Conservation (phyloP, 768 basidiomycete genomes). For the Chalciporus sphaerocephalus region DNA sequence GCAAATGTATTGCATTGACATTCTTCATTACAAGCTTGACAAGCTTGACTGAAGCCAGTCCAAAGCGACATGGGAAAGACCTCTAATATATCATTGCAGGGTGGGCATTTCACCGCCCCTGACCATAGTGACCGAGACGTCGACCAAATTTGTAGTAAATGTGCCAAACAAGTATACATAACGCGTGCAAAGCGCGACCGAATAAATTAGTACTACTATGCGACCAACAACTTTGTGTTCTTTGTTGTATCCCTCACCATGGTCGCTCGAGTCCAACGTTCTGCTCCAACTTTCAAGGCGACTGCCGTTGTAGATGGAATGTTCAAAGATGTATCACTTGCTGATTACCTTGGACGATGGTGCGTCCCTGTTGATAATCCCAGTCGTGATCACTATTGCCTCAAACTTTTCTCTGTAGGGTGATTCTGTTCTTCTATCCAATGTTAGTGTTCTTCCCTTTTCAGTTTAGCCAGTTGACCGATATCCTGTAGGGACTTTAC, state of each 20-base stretch:
- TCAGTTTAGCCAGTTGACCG: neutral
- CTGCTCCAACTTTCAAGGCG: constrained; percentile 77
- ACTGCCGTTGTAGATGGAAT: constrained; percentile 70
- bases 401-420: constrained; percentile 45
- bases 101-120: too few species aligned
- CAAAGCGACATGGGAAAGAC: too few species aligned
- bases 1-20: too few species aligned
- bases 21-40: too few species aligned
- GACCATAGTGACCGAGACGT: too few species aligned
- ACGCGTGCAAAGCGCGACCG: constrained; percentile 22
- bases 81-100: too few species aligned
- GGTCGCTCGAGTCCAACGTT: constrained; percentile 68
- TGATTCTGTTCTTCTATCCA: constrained; percentile 93
- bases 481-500: constrained; percentile 64
- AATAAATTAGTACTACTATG: constrained; percentile 20
- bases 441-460: constrained; percentile 52
- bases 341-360: constrained; percentile 80
- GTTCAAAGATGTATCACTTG: constrained; percentile 74
- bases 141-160: neutral
- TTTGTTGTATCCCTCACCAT: constrained; percentile 12
- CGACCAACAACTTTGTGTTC: neutral
- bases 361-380: constrained; percentile 27
- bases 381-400: neutral
- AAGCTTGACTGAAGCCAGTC: too few species aligned
- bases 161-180: constrained; percentile 29